phyloP scores from a whole-genome alignment of 495 filamentous ascomycete genomes.

The Penicillium simplicissimum region DNA sequence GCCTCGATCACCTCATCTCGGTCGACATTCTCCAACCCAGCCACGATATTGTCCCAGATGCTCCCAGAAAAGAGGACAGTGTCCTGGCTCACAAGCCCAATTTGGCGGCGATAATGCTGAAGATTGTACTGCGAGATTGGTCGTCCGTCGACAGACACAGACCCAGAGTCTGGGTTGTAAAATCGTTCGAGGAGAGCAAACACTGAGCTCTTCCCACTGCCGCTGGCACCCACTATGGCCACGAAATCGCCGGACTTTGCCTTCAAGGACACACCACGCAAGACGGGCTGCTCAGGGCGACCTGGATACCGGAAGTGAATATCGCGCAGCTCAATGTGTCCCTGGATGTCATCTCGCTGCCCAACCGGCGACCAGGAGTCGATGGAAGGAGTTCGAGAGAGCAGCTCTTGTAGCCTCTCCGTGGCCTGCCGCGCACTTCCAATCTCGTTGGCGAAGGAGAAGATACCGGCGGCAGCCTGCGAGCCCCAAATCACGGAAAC shows the following conservation, averaged over 20 bases:
- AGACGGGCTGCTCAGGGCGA: slow-evolving; percentile 69
- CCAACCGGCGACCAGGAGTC: slow-evolving; percentile 76
- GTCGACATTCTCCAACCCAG: slow-evolving; percentile 62
- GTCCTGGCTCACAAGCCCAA: slow-evolving; percentile 80
- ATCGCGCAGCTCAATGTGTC: slow-evolving; percentile 68
- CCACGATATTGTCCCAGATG: slow-evolving; percentile 74
- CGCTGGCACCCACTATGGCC: slow-evolving; percentile 76
- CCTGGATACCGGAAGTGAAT: slow-evolving; percentile 79
- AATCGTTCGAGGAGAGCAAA: slow-evolving; percentile 80
- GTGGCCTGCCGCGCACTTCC: background rate
- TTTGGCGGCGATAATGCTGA: slow-evolving; percentile 64
- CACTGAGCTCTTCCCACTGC: slow-evolving; percentile 78
- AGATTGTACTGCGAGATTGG: background rate
- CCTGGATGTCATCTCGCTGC: slow-evolving; percentile 52
- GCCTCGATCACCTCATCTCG: slow-evolving; percentile 59
- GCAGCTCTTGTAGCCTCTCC: slow-evolving; percentile 34
- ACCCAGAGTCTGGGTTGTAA: slow-evolving; percentile 70
- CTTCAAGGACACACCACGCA: slow-evolving; percentile 65
- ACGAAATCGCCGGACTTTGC: slow-evolving; percentile 72
- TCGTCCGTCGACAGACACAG: slow-evolving; percentile 55
- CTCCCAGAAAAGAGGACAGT: slow-evolving; percentile 83
- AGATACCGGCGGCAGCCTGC: background rate
- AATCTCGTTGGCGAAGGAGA: background rate
- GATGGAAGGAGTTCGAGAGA: slow-evolving; percentile 67
- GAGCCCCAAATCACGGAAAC: background rate